Base-by-base conservation (phyloP, 306 rosid genomes). In the Trifolium dubium region DNA sequence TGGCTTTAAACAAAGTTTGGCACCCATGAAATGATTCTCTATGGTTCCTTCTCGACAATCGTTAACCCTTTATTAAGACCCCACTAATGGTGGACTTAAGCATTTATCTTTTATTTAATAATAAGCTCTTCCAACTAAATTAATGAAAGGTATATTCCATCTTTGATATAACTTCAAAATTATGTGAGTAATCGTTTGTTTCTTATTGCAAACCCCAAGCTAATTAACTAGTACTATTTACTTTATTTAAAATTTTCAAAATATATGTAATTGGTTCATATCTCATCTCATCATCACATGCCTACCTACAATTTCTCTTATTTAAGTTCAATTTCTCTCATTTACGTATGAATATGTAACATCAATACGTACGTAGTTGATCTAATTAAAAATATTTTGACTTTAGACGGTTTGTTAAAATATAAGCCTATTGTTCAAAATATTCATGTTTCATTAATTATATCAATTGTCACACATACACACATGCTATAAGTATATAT, bases 1-100 rank as follows among this genome's bases (percentile, higher is more conserved):
- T 54, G 8, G 97, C 84, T 89, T 87, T 89, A 85, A 85, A 82
- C 79, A 83, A 84, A 85, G 93, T 86, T 86, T 89, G 96, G 84
- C 89, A 87, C 75, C 89, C 89, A 23, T 23, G 23, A 23, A 23
- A 89, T 89, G 70, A 84, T 83, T 81, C 78, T 82, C 74, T 12
- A 59, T 83, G 83, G 80, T 79, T 85, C 85, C 60, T 67, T 64
- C 14, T 85, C 83, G 87, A 87, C 95, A 86, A 72, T 81, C 78
- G 78, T 67, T 89, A 85, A 84, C 88, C 86, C 23, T 23, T 23
- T 23, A 83, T 86, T 81, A 79, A 65, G 86, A 81, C 83, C 90
- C 97, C 92, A 86, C 95, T 37, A 35, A 19, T 55, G 72, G 74
- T 79, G 83, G 83, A 86, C 87, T 82, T 78, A 29, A 79, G 28